Conservation (phyloP, 345 rosid species). For the Draba incana region DNA sequence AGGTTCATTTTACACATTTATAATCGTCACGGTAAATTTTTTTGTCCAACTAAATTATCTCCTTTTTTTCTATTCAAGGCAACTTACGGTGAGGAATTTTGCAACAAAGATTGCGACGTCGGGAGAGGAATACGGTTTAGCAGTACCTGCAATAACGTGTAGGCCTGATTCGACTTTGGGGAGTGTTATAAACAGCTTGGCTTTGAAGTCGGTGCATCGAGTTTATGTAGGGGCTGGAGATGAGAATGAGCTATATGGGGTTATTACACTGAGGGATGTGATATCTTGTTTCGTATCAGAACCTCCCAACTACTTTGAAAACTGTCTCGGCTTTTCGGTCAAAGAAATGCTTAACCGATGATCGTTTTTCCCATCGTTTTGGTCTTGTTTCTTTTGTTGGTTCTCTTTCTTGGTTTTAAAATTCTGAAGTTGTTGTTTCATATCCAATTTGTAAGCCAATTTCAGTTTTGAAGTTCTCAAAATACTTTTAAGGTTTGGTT, state of each 20-base stretch:
- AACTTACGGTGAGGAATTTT: slow-evolving; percentile 65
- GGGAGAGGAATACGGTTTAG: slow-evolving; percentile 48
- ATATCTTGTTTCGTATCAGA: slow-evolving; percentile 85
- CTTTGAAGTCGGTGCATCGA: slow-evolving; percentile 72
- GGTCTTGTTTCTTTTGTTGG: background rate
- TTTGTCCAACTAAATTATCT: background rate
- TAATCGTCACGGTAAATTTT: background rate
- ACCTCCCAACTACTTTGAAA: slow-evolving; percentile 71
- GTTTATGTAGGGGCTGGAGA: slow-evolving; percentile 58
- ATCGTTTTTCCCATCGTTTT: slow-evolving; percentile 37
- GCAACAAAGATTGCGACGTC: slow-evolving; percentile 52
- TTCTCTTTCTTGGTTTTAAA: slow-evolving; percentile 19
- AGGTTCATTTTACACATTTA: slow-evolving; percentile 47
- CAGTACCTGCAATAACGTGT: slow-evolving; percentile 68
- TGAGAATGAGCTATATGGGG: slow-evolving; percentile 66
- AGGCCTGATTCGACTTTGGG: slow-evolving; percentile 61
- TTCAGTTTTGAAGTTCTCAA: background rate
- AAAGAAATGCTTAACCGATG: slow-evolving; percentile 60
- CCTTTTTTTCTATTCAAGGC: slow-evolving; percentile 47
- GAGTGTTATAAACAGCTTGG: slow-evolving; percentile 67
- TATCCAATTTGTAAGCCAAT: background rate
- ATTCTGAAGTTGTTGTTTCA: background rate
- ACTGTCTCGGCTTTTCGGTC: slow-evolving; percentile 59
- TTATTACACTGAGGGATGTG: slow-evolving; percentile 87
- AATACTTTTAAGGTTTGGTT: background rate